Base-by-base conservation (phyloP, 1,284 basidiomycete species). In the Mycosarcoma mackinlayi region DNA sequence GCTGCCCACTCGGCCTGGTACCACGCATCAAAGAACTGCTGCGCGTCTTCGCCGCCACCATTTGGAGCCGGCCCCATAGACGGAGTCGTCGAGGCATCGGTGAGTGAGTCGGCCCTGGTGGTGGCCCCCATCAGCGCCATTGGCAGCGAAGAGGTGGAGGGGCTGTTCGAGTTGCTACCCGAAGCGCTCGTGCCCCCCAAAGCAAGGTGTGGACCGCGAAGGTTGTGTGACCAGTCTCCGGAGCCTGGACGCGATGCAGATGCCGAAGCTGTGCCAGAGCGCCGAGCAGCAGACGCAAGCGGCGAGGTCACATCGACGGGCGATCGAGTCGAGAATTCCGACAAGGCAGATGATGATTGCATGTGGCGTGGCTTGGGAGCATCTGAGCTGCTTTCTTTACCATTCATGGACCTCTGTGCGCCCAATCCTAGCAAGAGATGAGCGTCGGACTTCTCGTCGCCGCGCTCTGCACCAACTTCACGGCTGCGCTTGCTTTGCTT, bases 1-100 rank as follows among this genome's bases (percentile, higher is more conserved):
- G 67, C 50, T 35, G 72, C 72, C 59, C 69, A 69, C n/a, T 74
- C 72, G 37, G 72, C 72, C 25, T 65, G 61, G 37, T 74, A 71
- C 72, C 72, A 74, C 8, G 61, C 54, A 18, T 74, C 72, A 24
- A 74, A 74, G 52, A 74, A 60, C 16, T 66, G 56, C 45, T 74
- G 72, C n/a, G 72, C 72, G 31, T 74, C 67, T 18, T 74, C 67
- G 13, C 63, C 60, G 8, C 58, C 62, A 10, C 62, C 55, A 28
- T 68, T 65, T 14, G 49, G 27, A 27, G 42, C 50, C 35, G 59
- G 24, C 1, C 55, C 54, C 11, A 49, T 27, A 19, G 53, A 24
- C 1, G 71, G 54, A 30, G 59, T 73, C 23, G 71, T 53, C 9
- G 71, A 64, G 6, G 54, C 60, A 3, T 65, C 50, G n/a, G 55